A percentile compares a stretch with the other conserved stretches of the same genome.
Evolutionary conservation across 805 yeast species (phyloP).

Genomic region (Wickerhamiella qilinensis): DNA sequence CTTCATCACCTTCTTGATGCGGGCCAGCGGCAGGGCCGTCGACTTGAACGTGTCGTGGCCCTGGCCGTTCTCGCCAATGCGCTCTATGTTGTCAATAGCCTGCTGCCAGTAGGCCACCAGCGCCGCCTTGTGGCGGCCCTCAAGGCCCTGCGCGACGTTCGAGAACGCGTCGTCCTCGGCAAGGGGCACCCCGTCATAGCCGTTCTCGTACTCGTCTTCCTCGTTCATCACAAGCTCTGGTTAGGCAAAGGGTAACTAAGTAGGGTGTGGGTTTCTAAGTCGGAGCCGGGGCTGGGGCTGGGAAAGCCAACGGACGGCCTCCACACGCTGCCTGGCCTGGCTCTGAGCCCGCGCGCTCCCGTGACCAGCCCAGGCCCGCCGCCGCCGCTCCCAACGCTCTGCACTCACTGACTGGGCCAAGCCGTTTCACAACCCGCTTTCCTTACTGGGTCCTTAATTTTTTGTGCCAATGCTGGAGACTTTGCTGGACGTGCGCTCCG

Average conservation of each 20-base stretch:
- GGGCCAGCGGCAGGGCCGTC: conserved; percentile 87
- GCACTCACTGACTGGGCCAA: no score
- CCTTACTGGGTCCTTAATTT: no score
- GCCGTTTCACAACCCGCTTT: no score
- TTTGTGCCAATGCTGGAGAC: conserved; percentile 8
- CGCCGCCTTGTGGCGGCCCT: conserved; percentile 65
- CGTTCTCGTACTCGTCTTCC: conserved; percentile 7
- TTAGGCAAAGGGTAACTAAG: not conserved
- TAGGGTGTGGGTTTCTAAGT: no score
- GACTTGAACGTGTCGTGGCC: conserved; percentile 84
- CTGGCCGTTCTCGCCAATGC: conserved; percentile 25
- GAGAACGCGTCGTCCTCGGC: conserved; percentile 46
- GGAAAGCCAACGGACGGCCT: no score
- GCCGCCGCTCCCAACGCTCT: no score
- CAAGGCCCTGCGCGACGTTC: conserved; percentile 86
- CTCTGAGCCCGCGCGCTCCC: no score
- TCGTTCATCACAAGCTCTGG: not conserved
- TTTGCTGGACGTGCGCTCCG: conserved; percentile 11
- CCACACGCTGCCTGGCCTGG: no score
- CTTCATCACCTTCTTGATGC: conserved; percentile 95
- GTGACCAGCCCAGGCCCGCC: no score
- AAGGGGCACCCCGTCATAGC: conserved; percentile 5
- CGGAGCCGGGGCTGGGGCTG: no score
- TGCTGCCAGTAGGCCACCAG: conserved; percentile 98
- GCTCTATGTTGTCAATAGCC: conserved; percentile 77